Evolutionary conservation across 2,329 filamentous ascomycete genomes (phyloP), one percentile per base, ranked within the genome.

Genomic region (Penicillium crustosum): DNA sequence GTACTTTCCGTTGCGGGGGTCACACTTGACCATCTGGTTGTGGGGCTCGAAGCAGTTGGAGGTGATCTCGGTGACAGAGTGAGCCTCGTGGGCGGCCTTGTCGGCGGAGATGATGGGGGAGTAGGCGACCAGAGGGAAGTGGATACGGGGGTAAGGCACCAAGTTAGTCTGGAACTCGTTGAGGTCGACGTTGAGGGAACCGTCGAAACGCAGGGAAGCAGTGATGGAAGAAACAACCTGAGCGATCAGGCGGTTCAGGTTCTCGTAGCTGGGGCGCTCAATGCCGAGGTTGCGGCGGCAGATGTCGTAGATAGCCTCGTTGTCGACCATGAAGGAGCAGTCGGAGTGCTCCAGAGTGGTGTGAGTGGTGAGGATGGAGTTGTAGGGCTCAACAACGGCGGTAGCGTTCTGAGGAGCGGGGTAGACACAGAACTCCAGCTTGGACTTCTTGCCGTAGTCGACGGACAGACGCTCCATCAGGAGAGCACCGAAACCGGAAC

Each of bases 81-180:
- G 96, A 84, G 93, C 88, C 85, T 99, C 93, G 83, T 99, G 93
- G 59, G 91, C 89, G 70, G 93, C 91, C 87, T 97, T 97, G 78
- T 91, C 89, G 63, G 92, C 90, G 63, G 93, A 97, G 79, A 97
- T 87, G 74, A 99, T 90, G 61, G 93, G 93, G 44, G 94, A 86
- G 77, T 97, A 99, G 67, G 93, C 92, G 73, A 97, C 93, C 71
- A 99, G 89, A 76, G 93, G 93, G 89, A 97, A 99, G 83, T 99
- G 93, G 74, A 99, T 99, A 82, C 93, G 92, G 66, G 93, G 93
- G 82, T 97, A 99, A 62, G 93, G 93, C 63, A 99, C 93, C 81
- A 99, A 82, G 86, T 99, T 99, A 81, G 93, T 99, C 87, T 99
- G 93, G 90, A 99, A 99, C 84, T 99, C 93, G 85, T 97, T 97